Percentiles rank a stretch among this genome's conserved stretches.
Evolutionary conservation across 805 yeast species (phyloP).

Genomic region (Tetrapisispora nanseiensis): DNA sequence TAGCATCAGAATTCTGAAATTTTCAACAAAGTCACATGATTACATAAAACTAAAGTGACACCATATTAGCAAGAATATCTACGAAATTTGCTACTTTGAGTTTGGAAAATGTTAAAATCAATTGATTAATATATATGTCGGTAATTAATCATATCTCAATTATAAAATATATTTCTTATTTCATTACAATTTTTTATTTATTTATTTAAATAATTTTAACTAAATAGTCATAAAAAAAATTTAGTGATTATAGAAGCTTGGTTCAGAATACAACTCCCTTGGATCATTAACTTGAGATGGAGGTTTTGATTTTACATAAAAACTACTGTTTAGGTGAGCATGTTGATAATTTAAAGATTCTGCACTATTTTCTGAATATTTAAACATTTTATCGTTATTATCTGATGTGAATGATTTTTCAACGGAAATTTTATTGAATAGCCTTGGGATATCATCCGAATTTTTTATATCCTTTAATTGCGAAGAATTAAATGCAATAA

Average conservation of each 20-base stretch:
- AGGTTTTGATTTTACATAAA: background rate
- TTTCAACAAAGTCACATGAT: background rate
- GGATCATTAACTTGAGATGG: slow-evolving; percentile 1
- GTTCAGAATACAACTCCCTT: slow-evolving; percentile 2
- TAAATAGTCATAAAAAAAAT: background rate
- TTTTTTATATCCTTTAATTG: background rate
- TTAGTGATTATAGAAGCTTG: slow-evolving; percentile 4
- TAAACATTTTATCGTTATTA: background rate
- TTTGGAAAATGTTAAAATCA: background rate
- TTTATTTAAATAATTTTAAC: background rate
- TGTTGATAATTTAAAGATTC: background rate
- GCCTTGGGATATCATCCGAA: slow-evolving; percentile 8
- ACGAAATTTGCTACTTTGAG: too few relatives aligned
- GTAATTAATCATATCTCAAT: too few relatives aligned
- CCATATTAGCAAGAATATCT: too few relatives aligned
- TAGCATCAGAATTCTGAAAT: too few relatives aligned
- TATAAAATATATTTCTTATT: too few relatives aligned
- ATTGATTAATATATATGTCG: too few relatives aligned
- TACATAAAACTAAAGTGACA: background rate
- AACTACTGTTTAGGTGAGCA: background rate
- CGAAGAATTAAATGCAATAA: background rate
- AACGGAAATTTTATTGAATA: slow-evolving; percentile 7
- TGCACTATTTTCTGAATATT: background rate
- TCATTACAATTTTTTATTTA: background rate
- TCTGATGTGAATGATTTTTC: slow-evolving; percentile 2